Conservation (phyloP, 148 eudicot genomes). For the Cornus suecica region DNA sequence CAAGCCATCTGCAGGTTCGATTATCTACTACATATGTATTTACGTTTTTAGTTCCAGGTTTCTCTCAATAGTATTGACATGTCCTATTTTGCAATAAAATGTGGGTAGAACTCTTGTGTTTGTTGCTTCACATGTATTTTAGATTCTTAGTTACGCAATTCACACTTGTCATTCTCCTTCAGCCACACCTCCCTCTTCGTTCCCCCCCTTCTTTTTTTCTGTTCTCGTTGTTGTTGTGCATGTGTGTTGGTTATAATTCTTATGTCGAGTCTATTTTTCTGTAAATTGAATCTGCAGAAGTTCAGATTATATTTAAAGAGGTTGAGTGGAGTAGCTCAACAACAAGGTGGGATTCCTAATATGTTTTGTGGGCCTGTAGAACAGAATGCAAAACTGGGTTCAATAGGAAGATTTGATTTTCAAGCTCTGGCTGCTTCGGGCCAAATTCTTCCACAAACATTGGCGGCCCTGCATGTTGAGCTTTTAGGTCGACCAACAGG, state of each 20-base stretch:
- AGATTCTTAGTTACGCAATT: too few relatives aligned
- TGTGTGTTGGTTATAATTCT: neutral
- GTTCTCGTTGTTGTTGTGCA: neutral
- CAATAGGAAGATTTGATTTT: slow-evolving; percentile 40
- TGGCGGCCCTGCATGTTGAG: slow-evolving; percentile 49
- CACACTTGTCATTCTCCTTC: too few relatives aligned
- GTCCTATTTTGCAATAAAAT: neutral
- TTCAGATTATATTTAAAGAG: slow-evolving; percentile 53
- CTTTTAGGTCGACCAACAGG: slow-evolving; percentile 46
- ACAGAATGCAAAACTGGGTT: slow-evolving; percentile 30
- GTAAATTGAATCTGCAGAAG: slow-evolving; percentile 34
- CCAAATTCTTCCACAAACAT: slow-evolving; percentile 46
- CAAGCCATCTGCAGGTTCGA: slow-evolving; percentile 63
- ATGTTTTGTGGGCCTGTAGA: slow-evolving; percentile 41
- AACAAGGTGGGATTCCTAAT: slow-evolving; percentile 40
- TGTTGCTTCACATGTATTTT: too few relatives aligned
- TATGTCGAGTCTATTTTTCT: neutral
- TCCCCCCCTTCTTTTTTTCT: neutral
- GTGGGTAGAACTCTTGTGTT: too few relatives aligned
- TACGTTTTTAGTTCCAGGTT: too few relatives aligned
- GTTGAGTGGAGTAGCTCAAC: slow-evolving; percentile 45
- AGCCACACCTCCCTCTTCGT: too few relatives aligned
- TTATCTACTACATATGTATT: slow-evolving; percentile 4
- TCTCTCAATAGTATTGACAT: neutral
- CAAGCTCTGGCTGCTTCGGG: slow-evolving; percentile 54